Percentiles rank a stretch among this genome's conserved stretches.
Conservation (phyloP, 768 basidiomycete species). For the Cytidiella melzeri region DNA sequence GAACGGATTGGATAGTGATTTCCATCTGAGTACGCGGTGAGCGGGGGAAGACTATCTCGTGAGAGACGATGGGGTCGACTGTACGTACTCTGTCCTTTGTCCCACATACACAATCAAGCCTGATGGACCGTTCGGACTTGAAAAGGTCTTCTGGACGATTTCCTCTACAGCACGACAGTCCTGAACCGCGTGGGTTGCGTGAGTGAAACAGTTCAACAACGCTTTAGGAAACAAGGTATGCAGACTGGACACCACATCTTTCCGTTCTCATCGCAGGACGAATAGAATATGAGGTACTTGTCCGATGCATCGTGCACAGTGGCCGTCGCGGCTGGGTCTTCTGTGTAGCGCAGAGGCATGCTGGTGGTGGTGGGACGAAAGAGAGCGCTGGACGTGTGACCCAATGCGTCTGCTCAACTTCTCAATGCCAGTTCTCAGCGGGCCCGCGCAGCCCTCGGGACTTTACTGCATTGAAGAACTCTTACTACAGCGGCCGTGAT, state of each 20-base stretch:
- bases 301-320: slow-evolving; percentile 39
- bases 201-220: slow-evolving; percentile 9
- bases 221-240: slow-evolving; percentile 11
- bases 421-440: too few relatives aligned
- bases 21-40: slow-evolving; percentile 50
- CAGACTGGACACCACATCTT: slow-evolving; percentile 67
- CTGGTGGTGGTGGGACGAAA: not conserved
- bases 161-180: slow-evolving; percentile 63
- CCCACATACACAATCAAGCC: slow-evolving; percentile 68
- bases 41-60: slow-evolving; percentile 2
- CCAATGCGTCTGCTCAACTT: too few relatives aligned
- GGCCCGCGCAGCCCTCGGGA: too few relatives aligned
- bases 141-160: slow-evolving; percentile 47
- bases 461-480: too few relatives aligned
- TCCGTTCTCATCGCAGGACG: slow-evolving; percentile 54
- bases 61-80: not conserved
- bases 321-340: slow-evolving; percentile 29
- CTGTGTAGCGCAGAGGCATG: slow-evolving; percentile 48
- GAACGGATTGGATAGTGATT: slow-evolving; percentile 47
- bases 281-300: slow-evolving; percentile 61
- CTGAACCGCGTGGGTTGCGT: slow-evolving; percentile 27
- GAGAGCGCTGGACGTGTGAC: not conserved
- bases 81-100: slow-evolving; percentile 50
- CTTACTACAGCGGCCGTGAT: too few relatives aligned
- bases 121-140: slow-evolving; percentile 35